phyloP scores from a whole-genome alignment of 108 stramenopile genomes.

The Skeletonema tropicum region DNA sequence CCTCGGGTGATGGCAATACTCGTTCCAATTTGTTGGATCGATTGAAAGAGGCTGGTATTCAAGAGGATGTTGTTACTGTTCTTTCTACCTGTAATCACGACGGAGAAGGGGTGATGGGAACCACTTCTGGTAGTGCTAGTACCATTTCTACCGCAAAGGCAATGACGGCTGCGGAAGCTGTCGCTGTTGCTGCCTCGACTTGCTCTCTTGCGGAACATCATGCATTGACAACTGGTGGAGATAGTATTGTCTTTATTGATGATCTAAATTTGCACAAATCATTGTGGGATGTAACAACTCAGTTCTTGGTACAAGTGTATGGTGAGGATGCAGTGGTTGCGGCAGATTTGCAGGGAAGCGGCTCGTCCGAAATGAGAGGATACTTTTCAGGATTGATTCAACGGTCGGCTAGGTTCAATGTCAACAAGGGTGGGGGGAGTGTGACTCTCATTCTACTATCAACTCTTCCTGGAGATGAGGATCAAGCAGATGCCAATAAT shows the following conservation, averaged over 20 bases:
- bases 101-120: conserved; percentile 38
- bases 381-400: conserved; percentile 88
- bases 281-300: conserved; percentile 86
- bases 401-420: conserved; percentile 83
- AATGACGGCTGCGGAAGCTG: conserved; percentile 52
- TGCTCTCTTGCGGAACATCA: conserved; percentile 81
- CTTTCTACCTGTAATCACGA: conserved; percentile 42
- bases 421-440: conserved; percentile 76
- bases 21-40: conserved; percentile 36
- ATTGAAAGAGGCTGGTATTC: conserved; percentile 55
- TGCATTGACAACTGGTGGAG: conserved; percentile 67
- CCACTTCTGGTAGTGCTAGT: background rate
- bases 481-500: conserved; percentile 15
- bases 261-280: conserved; percentile 80
- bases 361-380: conserved; percentile 88
- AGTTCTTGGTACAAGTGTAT: conserved; percentile 75
- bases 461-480: conserved; percentile 55
- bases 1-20: conserved; percentile 30
- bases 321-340: conserved; percentile 83
- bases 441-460: conserved; percentile 77
- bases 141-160: conserved; percentile 18
- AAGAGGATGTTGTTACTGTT: conserved; percentile 58
- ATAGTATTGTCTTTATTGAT: conserved; percentile 83
- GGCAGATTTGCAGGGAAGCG: conserved; percentile 78
- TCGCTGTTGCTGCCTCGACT: conserved; percentile 72